phyloP scores from a whole-genome alignment of 768 basidiomycete species.

The Lentinus brumalis region DNA sequence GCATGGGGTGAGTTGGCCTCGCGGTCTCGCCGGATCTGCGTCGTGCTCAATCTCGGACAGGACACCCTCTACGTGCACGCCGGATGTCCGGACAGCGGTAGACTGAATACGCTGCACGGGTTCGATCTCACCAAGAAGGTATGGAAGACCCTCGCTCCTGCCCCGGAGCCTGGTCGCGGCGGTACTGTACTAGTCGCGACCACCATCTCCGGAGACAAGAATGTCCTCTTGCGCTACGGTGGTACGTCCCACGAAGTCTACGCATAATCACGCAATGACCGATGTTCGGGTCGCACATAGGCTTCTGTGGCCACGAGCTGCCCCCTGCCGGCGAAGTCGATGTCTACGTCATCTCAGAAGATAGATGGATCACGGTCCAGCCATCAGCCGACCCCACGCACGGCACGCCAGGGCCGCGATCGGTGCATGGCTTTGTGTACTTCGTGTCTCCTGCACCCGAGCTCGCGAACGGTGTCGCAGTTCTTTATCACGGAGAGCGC shows the following conservation, averaged over 20 bases:
- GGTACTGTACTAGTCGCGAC: constrained; percentile 41
- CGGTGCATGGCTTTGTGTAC: constrained; percentile 38
- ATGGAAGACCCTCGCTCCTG: constrained; percentile 38
- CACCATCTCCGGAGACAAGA: constrained; percentile 10
- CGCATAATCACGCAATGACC: neutral
- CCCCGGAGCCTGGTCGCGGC: constrained; percentile 41
- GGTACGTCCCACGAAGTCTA: constrained; percentile 19
- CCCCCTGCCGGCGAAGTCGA: constrained; percentile 34
- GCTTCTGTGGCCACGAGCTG: constrained; percentile 40
- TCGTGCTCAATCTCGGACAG: constrained; percentile 16
- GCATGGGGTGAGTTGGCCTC: constrained; percentile 28
- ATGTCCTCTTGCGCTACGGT: constrained; percentile 41
- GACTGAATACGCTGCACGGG: constrained; percentile 38
- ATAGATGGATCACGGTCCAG: constrained; percentile 20
- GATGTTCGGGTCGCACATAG: constrained; percentile 15
- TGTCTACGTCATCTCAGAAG: constrained; percentile 36
- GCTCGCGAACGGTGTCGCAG: constrained; percentile 26
- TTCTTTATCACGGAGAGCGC: constrained; percentile 41
- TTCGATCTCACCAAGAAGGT: constrained; percentile 30
- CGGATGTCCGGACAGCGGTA: constrained; percentile 41
- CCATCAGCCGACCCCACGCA: constrained; percentile 31
- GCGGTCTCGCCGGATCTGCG: neutral
- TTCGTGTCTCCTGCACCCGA: constrained; percentile 22
- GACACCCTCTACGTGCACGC: constrained; percentile 42
- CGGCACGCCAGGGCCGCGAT: constrained; percentile 35